Percentiles rank a stretch among this genome's conserved stretches.
These are phyloP conservation scores for Gaeumannomyces sp. DNA, from an alignment of 2,329 filamentous ascomycete species.

Conservation along the genomic window DNA sequence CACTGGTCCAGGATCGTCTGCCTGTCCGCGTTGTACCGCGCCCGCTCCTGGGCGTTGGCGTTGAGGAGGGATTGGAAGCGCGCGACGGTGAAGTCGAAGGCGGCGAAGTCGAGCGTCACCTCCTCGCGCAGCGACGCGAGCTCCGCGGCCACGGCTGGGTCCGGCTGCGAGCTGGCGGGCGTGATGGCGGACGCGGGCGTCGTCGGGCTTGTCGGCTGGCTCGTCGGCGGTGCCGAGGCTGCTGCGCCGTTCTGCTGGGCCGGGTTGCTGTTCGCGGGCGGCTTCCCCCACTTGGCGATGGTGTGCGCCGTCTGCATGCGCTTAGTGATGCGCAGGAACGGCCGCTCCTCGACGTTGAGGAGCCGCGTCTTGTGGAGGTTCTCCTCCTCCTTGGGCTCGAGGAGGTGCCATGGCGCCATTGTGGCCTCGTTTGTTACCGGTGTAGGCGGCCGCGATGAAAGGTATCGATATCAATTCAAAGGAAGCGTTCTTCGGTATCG, in stretches of 20 bases:
- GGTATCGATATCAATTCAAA: neutral
- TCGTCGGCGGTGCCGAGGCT: conserved; percentile 24
- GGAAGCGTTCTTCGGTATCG: too few relatives aligned
- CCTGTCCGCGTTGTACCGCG: conserved; percentile 77
- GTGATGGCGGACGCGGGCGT: conserved; percentile 17
- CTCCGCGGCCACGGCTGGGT: conserved; percentile 24
- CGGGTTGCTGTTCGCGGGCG: conserved; percentile 8
- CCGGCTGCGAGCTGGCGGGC: neutral
- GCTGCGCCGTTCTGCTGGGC: conserved; percentile 17
- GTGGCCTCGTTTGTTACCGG: conserved; percentile 2
- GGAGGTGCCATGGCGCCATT: conserved; percentile 54
- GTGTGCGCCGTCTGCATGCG: conserved; percentile 66
- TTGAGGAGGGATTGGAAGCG: conserved; percentile 82
- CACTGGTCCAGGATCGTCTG: conserved; percentile 72
- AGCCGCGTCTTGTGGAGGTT: conserved; percentile 81
- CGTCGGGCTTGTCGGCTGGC: conserved; percentile 35
- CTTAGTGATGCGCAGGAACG: conserved; percentile 83
- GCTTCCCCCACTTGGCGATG: conserved; percentile 35
- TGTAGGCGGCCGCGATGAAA: neutral
- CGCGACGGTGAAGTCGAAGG: conserved; percentile 78
- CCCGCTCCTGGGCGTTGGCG: conserved; percentile 76
- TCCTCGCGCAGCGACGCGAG: conserved; percentile 73
- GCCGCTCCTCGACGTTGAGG: conserved; percentile 84
- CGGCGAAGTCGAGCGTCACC: conserved; percentile 78
- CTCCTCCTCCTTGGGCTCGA: conserved; percentile 72